Conservation (phyloP, 345 rosid genomes). For the Gossypium anomalum region DNA sequence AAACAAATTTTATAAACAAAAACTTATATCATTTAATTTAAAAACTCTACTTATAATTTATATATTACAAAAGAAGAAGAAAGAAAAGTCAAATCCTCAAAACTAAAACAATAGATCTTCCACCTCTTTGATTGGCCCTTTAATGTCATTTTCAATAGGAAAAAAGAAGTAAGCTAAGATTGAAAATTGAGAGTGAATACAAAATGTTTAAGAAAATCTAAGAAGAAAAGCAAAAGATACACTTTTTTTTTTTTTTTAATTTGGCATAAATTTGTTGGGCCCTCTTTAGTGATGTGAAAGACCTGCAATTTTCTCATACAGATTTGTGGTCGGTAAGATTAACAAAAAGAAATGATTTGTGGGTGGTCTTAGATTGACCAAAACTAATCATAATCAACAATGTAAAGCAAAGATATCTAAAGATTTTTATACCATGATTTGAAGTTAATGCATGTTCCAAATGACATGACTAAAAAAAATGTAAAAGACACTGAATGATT, state of each 20-base stretch:
- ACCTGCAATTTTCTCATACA: not conserved
- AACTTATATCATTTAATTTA: no score
- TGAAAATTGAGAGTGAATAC: not conserved
- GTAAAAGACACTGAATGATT: not conserved
- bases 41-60: no score
- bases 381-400: not conserved
- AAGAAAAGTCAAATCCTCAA: not conserved
- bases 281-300: not conserved
- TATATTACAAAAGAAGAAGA: not conserved
- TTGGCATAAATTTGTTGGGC: conserved; percentile 6
- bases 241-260: not conserved
- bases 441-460: not conserved
- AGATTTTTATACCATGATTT: not conserved
- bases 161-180: not conserved
- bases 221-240: not conserved
- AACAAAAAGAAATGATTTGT: not conserved
- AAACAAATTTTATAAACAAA: no score
- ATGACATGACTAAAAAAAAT: not conserved
- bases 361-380: not conserved
- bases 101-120: not conserved
- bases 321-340: no score
- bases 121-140: no score
- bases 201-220: not conserved
- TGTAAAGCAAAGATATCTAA: not conserved
- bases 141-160: not conserved